These are phyloP conservation scores for Grigorovia humatica DNA, from an alignment of 805 yeast genomes.

Conservation along the genomic window DNA sequence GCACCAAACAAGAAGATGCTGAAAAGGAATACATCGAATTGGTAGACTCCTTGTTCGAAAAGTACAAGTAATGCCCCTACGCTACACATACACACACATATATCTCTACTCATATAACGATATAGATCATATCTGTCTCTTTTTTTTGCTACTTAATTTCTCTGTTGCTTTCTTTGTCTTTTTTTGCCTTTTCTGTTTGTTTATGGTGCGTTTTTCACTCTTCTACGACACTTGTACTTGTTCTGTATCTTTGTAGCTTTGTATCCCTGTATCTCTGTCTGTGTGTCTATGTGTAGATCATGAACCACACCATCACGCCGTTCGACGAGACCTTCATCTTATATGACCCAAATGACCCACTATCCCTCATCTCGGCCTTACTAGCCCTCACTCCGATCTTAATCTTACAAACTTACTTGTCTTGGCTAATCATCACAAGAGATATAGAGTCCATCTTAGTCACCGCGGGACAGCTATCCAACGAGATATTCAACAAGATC, in stretches of 20 bases:
- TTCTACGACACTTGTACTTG: neutral
- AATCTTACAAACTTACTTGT: slow-evolving; percentile 63
- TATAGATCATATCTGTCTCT: neutral
- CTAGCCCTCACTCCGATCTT: slow-evolving; percentile 75
- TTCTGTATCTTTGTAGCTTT: no score
- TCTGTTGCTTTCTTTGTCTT: neutral
- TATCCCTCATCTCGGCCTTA: slow-evolving; percentile 56
- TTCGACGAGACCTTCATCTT: slow-evolving; percentile 81
- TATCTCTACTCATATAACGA: slow-evolving; percentile 4
- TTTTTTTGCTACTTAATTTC: no score
- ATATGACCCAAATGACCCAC: slow-evolving; percentile 54
- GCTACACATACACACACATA: neutral
- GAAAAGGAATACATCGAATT: slow-evolving; percentile 68
- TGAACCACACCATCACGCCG: slow-evolving; percentile 33
- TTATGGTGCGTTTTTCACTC: no score
- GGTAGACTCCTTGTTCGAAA: slow-evolving; percentile 52
- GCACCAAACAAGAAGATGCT: slow-evolving; percentile 81
- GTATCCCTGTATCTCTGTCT: no score
- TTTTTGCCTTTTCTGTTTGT: no score
- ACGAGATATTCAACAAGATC: slow-evolving; percentile 62
- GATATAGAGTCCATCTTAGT: slow-evolving; percentile 78
- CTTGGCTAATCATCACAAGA: slow-evolving; percentile 74
- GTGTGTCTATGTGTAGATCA: neutral
- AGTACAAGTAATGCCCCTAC: slow-evolving; percentile 10
- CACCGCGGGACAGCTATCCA: slow-evolving; percentile 76